These are phyloP conservation scores for Xerocomellus intermedius DNA, from an alignment of 768 basidiomycete genomes.

Conservation along the genomic window DNA sequence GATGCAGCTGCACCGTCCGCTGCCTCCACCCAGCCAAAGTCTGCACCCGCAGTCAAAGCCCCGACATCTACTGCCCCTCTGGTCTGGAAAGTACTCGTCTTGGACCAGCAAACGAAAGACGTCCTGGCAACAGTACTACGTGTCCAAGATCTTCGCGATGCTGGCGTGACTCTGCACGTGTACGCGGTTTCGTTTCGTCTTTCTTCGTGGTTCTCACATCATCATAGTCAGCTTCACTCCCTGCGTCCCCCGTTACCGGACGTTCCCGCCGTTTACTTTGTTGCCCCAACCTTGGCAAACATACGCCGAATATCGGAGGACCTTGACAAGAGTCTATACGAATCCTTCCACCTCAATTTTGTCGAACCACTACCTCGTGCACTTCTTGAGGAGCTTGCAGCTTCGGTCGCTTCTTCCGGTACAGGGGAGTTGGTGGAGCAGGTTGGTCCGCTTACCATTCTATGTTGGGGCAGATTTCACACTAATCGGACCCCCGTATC, in stretches of 20 bases:
- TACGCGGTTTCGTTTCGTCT: slow-evolving; percentile 41
- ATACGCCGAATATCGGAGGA: slow-evolving; percentile 92
- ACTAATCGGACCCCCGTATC: slow-evolving; percentile 5
- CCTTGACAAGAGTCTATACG: slow-evolving; percentile 84
- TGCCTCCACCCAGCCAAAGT: slow-evolving; percentile 18
- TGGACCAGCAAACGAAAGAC: slow-evolving; percentile 96
- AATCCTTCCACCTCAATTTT: slow-evolving; percentile 93
- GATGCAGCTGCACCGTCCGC: slow-evolving; percentile 36
- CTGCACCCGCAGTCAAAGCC: slow-evolving; percentile 46
- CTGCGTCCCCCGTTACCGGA: slow-evolving; percentile 86
- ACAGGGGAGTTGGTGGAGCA: slow-evolving; percentile 81
- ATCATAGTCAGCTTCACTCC: slow-evolving; percentile 81
- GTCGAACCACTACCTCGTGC: slow-evolving; percentile 88
- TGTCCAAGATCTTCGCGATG: slow-evolving; percentile 95
- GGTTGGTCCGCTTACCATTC: slow-evolving; percentile 37
- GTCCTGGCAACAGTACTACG: slow-evolving; percentile 92
- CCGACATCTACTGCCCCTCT: slow-evolving; percentile 63
- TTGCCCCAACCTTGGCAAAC: slow-evolving; percentile 85
- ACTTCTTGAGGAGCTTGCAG: slow-evolving; percentile 90
- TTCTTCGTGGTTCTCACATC: slow-evolving; percentile 1
- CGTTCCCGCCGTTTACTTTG: slow-evolving; percentile 96
- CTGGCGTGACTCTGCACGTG: slow-evolving; percentile 98
- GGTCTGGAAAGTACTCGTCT: slow-evolving; percentile 94
- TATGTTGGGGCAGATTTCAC: neutral
- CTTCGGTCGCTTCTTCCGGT: slow-evolving; percentile 79